Conservation (phyloP, 495 filamentous ascomycete genomes). For the Penicillium canariense region DNA sequence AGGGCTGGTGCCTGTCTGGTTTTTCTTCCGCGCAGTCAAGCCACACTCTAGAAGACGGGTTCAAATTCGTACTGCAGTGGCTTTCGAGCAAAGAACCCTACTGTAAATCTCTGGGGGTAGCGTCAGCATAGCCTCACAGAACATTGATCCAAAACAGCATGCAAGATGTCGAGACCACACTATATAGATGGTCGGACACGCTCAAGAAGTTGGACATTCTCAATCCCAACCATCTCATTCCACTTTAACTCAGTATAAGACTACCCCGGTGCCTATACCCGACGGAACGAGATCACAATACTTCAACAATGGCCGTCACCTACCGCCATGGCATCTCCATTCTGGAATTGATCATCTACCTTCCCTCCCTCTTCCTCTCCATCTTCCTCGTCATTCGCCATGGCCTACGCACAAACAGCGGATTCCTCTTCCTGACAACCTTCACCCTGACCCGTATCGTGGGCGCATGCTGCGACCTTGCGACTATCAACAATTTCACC, state of each 20-base stretch:
- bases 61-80: background rate
- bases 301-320: slow-evolving; percentile 22
- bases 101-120: background rate
- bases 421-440: slow-evolving; percentile 38
- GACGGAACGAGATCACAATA: background rate
- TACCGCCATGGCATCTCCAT: slow-evolving; percentile 38
- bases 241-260: background rate
- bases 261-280: background rate
- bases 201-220: background rate
- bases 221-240: background rate
- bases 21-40: background rate
- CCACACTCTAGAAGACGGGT: slow-evolving; percentile 4
- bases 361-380: slow-evolving; percentile 32
- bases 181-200: slow-evolving; percentile 2
- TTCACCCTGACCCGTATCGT: slow-evolving; percentile 40
- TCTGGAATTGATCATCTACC: slow-evolving; percentile 32
- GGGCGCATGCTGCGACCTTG: slow-evolving; percentile 35
- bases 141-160: slow-evolving; percentile 1
- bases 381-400: slow-evolving; percentile 37
- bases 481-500: slow-evolving; percentile 32
- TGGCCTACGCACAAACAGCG: slow-evolving; percentile 33
- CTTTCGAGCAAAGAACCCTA: background rate
- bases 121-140: slow-evolving; percentile 5
- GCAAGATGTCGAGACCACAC: background rate
- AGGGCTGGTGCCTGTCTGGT: background rate